Evolutionary conservation across 768 basidiomycete genomes (phyloP), one percentile per base, ranked within the genome.

Genomic region (Chalciporus piperatus): DNA sequence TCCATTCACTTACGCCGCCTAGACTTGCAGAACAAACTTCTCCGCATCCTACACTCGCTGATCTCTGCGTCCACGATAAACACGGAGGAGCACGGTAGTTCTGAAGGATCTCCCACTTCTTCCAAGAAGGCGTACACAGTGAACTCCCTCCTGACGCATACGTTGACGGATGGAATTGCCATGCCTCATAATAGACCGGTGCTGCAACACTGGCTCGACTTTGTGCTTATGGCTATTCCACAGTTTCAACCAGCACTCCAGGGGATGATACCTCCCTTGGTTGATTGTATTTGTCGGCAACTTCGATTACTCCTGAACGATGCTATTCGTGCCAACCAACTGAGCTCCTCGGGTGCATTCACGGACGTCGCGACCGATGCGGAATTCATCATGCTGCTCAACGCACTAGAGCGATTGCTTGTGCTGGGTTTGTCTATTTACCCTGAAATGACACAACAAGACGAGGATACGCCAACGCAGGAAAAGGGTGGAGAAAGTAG

Each of bases 141-240:
- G 45, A 89, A 87, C 60, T 80, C 88, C 0, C 77, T 92, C 39
- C 70, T 97, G 23, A 77, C 87, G 0, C 89, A 88, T 58, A 84
- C 87, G 0, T 73, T 98, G 19, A 74, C 87, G 16, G 91, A 96
- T 62, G 96, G 91, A 3, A 82, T 98, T 42, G 74, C 84, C 11
- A 66, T 74, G 5, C 72, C 76, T 10, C 69, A 78, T 27, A 97
- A 96, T 69, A 82, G 85, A 25, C 78, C 92, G 1, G 79, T 96
- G 22, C 68, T 96, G 27, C 95, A 97, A 62, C 92, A 97, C 60
- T 98, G 96, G 96, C 76, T 98, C 23, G 96, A 98, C 65, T 98
- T 99, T 66, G 78, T 98, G 52, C 78, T 96, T 48, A 90, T 91
- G 84, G 90, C 92, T 1, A 72, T 95, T 16, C 85, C 92, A 4